Evolutionary conservation across 257 asterid species (phyloP).

Genomic region (Scutellaria baicalensis): DNA sequence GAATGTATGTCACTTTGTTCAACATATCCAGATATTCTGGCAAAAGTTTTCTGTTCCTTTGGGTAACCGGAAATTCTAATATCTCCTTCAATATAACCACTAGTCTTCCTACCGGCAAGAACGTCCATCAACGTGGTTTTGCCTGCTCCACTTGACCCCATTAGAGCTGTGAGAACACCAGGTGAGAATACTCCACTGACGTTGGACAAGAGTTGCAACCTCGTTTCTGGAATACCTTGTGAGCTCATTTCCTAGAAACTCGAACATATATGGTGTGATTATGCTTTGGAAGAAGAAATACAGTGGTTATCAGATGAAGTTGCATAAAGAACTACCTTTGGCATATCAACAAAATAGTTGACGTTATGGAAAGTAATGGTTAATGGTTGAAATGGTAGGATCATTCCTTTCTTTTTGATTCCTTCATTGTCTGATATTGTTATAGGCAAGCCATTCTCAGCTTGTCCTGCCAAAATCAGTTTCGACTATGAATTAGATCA

Average conservation of each 20-base stretch:
- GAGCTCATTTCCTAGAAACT: conserved; percentile 62
- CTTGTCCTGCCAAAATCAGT: conserved; percentile 33
- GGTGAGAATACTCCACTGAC: conserved; percentile 88
- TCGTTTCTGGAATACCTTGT: conserved; percentile 63
- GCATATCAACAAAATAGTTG: conserved; percentile 89
- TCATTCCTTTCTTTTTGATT: conserved; percentile 63
- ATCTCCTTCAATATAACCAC: conserved; percentile 85
- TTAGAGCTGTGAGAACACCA: conserved; percentile 83
- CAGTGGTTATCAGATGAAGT: neutral
- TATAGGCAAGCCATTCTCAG: conserved; percentile 5
- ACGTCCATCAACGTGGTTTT: conserved; percentile 96
- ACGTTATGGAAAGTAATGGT: conserved; percentile 73
- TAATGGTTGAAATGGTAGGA: conserved; percentile 86
- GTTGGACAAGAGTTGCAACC: conserved; percentile 65
- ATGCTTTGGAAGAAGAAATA: neutral
- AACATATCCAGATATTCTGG: conserved; percentile 86
- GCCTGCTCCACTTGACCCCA: conserved; percentile 95
- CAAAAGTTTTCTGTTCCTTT: conserved; percentile 72
- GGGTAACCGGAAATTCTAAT: conserved; percentile 74
- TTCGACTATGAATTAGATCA: neutral
- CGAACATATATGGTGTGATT: neutral
- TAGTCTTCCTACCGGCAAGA: conserved; percentile 86
- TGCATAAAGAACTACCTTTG: conserved; percentile 45
- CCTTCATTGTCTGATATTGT: conserved; percentile 8
- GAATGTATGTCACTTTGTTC: conserved; percentile 94